phyloP scores from a whole-genome alignment of 768 basidiomycete genomes.

The Gloeostereum incarnatum region DNA sequence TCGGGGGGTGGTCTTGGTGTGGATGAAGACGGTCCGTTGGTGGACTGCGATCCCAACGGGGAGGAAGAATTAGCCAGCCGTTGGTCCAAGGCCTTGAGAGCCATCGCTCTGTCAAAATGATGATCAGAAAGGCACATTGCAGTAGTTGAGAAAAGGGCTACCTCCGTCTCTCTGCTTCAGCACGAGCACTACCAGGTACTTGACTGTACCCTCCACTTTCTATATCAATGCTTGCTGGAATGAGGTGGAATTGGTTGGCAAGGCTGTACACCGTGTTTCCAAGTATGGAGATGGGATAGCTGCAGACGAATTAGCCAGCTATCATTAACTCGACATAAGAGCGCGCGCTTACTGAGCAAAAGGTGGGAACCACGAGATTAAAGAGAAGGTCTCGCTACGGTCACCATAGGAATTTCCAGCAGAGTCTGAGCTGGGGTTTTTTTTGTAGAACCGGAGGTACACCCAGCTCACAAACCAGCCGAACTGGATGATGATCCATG shows the following conservation, averaged over 20 bases:
- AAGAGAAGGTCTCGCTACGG: slow-evolving; percentile 91
- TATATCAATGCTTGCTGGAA: slow-evolving; percentile 60
- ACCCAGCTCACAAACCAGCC: slow-evolving; percentile 98
- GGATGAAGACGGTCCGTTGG: slow-evolving; percentile 19
- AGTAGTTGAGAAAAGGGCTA: slow-evolving; percentile 23
- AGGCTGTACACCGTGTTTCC: slow-evolving; percentile 61
- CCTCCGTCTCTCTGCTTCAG: slow-evolving; percentile 95
- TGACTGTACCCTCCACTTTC: slow-evolving; percentile 67
- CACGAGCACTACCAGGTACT: slow-evolving; percentile 81
- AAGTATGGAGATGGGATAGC: slow-evolving; percentile 60
- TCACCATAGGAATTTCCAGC: slow-evolving; percentile 79
- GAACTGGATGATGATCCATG: slow-evolving; percentile 93
- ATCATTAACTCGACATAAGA: background rate
- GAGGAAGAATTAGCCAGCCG: slow-evolving; percentile 64
- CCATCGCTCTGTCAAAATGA: slow-evolving; percentile 66
- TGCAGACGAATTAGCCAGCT: slow-evolving; percentile 3
- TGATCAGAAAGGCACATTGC: slow-evolving; percentile 5
- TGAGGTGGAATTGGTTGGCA: slow-evolving; percentile 63
- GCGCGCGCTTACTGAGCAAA: slow-evolving; percentile 74
- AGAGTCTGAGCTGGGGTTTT: slow-evolving; percentile 58
- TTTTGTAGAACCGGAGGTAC: slow-evolving; percentile 96
- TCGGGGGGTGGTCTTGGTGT: slow-evolving; percentile 22
- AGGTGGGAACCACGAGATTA: slow-evolving; percentile 95
- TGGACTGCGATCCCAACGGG: slow-evolving; percentile 16
- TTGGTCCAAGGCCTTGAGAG: slow-evolving; percentile 94